These are phyloP conservation scores for Solanum neorickii DNA, from an alignment of 257 asterid genomes.

Conservation along the genomic window DNA sequence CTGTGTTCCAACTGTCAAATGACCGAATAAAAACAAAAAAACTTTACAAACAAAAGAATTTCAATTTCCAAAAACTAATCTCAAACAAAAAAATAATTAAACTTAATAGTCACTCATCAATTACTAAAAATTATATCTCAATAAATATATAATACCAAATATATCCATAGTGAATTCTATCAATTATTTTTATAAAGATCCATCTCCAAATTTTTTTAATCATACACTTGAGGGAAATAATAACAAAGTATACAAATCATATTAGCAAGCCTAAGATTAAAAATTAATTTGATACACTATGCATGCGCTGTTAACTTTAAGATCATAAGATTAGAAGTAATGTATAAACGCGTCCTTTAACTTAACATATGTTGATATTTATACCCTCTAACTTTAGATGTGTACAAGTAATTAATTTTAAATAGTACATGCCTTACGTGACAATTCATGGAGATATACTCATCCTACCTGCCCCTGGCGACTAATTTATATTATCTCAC, in stretches of 20 bases:
- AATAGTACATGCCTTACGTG: not conserved
- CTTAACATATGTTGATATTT: no score
- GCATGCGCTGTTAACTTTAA: no score
- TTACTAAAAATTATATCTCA: not conserved
- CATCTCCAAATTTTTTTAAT: not conserved
- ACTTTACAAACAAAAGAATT: not conserved
- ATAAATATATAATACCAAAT: no score
- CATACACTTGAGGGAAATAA: no score
- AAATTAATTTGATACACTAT: not conserved
- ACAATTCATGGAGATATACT: not conserved
- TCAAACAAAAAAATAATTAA: not conserved
- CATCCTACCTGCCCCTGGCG: no score
- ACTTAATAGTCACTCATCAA: not conserved
- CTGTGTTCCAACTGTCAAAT: accelerated
- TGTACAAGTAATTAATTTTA: not conserved
- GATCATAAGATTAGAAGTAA: no score
- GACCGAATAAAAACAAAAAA: not conserved
- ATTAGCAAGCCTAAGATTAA: not conserved
- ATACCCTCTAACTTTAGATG: not conserved
- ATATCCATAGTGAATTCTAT: no score
- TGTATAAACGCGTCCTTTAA: not conserved
- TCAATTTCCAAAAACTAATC: not conserved
- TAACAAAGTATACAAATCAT: not conserved
- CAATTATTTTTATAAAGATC: not conserved
- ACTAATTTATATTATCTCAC: not conserved